Evolutionary conservation across 495 filamentous ascomycete genomes (phyloP).

Genomic region (Penicillium waksmanii): DNA sequence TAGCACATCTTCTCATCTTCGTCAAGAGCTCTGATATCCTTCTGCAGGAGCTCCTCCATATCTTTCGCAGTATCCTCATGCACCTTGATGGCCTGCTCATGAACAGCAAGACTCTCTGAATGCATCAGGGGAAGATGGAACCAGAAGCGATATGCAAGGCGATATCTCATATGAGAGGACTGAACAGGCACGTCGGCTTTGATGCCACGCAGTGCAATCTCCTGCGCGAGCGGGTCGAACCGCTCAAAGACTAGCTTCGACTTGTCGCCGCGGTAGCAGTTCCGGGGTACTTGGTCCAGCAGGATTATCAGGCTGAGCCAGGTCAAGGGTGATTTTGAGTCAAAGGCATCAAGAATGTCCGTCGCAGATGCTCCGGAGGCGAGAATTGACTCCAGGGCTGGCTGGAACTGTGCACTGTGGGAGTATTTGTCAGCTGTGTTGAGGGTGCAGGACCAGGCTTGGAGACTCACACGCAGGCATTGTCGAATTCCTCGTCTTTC

Average conservation of each 20-base stretch:
- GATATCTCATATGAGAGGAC: constrained; percentile 28
- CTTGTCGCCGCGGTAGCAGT: constrained; percentile 36
- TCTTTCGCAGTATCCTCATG: constrained; percentile 28
- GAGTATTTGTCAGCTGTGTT: constrained; percentile 2
- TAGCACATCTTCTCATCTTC: constrained; percentile 26
- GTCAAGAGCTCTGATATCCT: constrained; percentile 12
- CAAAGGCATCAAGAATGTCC: constrained; percentile 28
- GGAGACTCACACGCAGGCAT: constrained; percentile 32
- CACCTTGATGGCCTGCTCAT: constrained; percentile 26
- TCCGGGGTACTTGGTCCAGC: constrained; percentile 37
- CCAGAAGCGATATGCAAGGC: constrained; percentile 34
- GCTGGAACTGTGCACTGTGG: constrained; percentile 29
- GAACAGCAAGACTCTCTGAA: constrained; percentile 31
- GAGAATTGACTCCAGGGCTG: constrained; percentile 30
- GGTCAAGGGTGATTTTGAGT: constrained; percentile 18
- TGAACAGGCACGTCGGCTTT: constrained; percentile 17
- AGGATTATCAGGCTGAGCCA: constrained; percentile 36
- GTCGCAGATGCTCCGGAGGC: constrained; percentile 19
- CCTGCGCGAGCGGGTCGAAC: constrained; percentile 35
- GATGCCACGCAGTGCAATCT: constrained; percentile 29
- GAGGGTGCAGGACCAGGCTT: neutral
- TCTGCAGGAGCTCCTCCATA: constrained; percentile 19
- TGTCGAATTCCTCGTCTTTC: constrained; percentile 31
- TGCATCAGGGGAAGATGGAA: constrained; percentile 42
- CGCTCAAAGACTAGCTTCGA: constrained; percentile 33